phyloP scores from a whole-genome alignment of 2,329 filamentous ascomycete species.

The Polytolypa hystricis region DNA sequence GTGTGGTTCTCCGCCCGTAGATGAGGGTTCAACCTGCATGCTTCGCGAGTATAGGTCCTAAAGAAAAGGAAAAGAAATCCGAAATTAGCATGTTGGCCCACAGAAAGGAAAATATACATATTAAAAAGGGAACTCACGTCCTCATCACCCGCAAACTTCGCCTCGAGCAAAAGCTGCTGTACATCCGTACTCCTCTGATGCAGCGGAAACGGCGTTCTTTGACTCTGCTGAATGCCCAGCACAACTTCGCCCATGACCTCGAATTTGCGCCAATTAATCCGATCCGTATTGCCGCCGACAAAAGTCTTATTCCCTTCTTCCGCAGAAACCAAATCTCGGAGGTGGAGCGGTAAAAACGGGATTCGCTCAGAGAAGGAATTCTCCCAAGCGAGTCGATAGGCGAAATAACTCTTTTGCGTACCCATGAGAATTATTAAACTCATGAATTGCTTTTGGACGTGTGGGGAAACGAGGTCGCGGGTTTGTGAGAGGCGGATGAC shows the following conservation, averaged over 20 bases:
- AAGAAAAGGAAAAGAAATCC: conserved; percentile 5
- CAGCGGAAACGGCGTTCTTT: conserved; percentile 61
- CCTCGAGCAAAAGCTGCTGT: conserved; percentile 67
- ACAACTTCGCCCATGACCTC: conserved; percentile 90
- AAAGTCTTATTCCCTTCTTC: conserved; percentile 90
- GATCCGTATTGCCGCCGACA: conserved; percentile 57
- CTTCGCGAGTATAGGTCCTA: conserved; percentile 51
- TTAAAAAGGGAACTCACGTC: conserved; percentile 54
- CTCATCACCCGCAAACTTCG: conserved; percentile 71
- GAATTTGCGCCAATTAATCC: conserved; percentile 97
- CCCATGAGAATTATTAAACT: conserved; percentile 86
- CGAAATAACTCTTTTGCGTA: conserved; percentile 81
- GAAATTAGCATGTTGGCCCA: no score
- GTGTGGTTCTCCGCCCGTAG: conserved; percentile 22
- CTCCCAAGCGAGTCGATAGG: conserved; percentile 95
- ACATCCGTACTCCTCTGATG: conserved; percentile 54
- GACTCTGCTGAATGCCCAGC: conserved; percentile 81
- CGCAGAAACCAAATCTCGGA: conserved; percentile 79
- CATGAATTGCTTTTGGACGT: conserved; percentile 73
- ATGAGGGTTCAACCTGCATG: conserved; percentile 41
- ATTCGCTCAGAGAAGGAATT: conserved; percentile 85
- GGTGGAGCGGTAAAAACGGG: conserved; percentile 82
- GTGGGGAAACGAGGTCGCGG: conserved; percentile 58
- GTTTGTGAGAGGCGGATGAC: conserved; percentile 77
- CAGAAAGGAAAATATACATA: no score